Percentiles rank a stretch among this genome's conserved stretches.
Evolutionary conservation across 768 basidiomycete species (phyloP).

Genomic region (Cyclocybe cylindracea): DNA sequence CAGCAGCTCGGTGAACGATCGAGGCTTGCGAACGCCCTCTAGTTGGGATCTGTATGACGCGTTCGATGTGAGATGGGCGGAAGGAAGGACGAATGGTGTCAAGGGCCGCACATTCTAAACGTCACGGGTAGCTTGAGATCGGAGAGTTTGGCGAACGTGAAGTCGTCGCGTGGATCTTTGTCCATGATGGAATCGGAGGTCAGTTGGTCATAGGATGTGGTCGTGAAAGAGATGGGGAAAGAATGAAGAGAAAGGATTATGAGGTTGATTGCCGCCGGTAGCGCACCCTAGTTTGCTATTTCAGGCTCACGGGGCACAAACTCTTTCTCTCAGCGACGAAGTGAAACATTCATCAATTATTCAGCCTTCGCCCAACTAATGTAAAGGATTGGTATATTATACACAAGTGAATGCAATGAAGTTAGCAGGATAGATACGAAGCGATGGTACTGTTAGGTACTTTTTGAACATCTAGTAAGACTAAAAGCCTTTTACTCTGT

Average conservation of each 20-base stretch:
- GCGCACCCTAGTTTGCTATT: not conserved
- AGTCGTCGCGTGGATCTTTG: slow-evolving; percentile 75
- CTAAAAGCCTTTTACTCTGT: slow-evolving; percentile 34
- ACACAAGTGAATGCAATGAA: slow-evolving; percentile 13
- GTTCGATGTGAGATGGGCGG: not conserved
- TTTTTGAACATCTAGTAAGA: slow-evolving; percentile 18
- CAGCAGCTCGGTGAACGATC: slow-evolving; percentile 76
- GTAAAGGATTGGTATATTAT: slow-evolving; percentile 21
- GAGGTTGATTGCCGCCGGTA: not conserved
- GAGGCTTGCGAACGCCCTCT: slow-evolving; percentile 76
- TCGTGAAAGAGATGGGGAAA: not conserved
- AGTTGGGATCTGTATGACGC: slow-evolving; percentile 65
- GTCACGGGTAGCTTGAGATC: slow-evolving; percentile 88
- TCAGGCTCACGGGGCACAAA: not conserved
- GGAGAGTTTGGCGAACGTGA: slow-evolving; percentile 89
- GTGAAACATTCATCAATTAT: too few relatives aligned
- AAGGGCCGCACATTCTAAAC: slow-evolving; percentile 64
- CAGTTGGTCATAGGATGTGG: not conserved
- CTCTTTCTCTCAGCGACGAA: too few relatives aligned
- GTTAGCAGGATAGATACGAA: slow-evolving; percentile 9
- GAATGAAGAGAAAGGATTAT: not conserved
- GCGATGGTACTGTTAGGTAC: slow-evolving; percentile 21
- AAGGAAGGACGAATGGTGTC: not conserved
- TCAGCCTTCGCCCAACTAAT: not conserved
- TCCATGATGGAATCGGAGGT: slow-evolving; percentile 36